phyloP scores from a whole-genome alignment of 768 basidiomycete genomes.

The Chalciporus pseudorubinellus region DNA sequence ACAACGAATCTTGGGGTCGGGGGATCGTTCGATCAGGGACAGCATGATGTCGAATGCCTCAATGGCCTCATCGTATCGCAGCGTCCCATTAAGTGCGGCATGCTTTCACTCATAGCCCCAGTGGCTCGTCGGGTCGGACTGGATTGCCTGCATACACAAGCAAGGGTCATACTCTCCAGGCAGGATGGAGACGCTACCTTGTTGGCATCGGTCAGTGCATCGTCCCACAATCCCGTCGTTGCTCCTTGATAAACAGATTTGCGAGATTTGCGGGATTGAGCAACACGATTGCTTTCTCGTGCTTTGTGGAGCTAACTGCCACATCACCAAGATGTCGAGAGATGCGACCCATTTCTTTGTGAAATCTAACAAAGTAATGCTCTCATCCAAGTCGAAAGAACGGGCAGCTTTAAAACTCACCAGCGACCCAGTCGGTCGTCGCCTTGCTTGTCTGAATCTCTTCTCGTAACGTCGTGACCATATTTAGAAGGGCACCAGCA shows the following conservation, averaged over 20 bases:
- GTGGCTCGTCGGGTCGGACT: neutral
- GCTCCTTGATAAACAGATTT: slow-evolving; percentile 1
- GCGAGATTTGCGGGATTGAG: neutral
- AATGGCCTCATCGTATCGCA: slow-evolving; percentile 6
- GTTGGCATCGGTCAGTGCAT: slow-evolving; percentile 8
- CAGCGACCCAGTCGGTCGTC: neutral
- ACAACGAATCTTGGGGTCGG: neutral
- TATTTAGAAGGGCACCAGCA: neutral
- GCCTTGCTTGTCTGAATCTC: neutral
- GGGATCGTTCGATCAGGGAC: slow-evolving; percentile 1
- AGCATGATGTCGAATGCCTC: slow-evolving; percentile 1
- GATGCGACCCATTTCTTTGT: neutral
- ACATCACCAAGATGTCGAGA: slow-evolving; percentile 1
- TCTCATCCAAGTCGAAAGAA: too few species aligned
- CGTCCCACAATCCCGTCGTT: slow-evolving; percentile 2
- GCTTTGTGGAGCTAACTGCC: neutral
- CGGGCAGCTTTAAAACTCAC: neutral
- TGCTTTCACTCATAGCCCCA: neutral
- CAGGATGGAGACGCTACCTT: neutral
- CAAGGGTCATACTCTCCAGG: neutral
- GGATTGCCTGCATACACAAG: neutral
- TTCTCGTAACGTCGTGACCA: neutral
- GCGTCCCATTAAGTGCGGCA: neutral
- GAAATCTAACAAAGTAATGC: neutral
- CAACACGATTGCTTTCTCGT: neutral